Evolutionary conservation across 441 rosid genomes (phyloP), one percentile per base, ranked within the genome.

Genomic region (Rhodomyrtus psidioides): DNA sequence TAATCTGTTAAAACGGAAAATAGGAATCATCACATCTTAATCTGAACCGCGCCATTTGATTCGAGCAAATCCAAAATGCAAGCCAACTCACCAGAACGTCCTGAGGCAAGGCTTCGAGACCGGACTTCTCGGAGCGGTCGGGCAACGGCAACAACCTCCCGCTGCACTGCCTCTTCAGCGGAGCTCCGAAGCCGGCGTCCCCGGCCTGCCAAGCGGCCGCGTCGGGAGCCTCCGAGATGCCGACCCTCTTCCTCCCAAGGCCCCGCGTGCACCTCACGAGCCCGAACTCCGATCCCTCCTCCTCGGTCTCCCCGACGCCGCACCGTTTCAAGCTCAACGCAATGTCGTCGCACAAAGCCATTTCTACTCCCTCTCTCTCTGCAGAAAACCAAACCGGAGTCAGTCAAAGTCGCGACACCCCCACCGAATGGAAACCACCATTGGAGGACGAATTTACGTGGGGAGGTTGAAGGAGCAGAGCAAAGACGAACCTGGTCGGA

Each of bases 211-310:
- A 82, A 85, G 39, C 75, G 12, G n/a, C 49, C 5, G 4, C 89
- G 85, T 90, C 91, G 12, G 23, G 84, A 51, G 53, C 82, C 62
- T 86, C 92, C 2, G 93, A 88, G 39, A 96, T 89, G 82, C 91
- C 84, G 90, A 97, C 88, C 92, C 97, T 91, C 85, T 96, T 97
- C 89, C 96, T 94, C 65, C 98, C 96, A n/a, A 94, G 88, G 2
- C 93, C 94, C 44, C 92, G 86, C 3, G 92, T 90, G 86, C 88
- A 91, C 74, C 86, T 93, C 86, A 94, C 95, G 42, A 90, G 87
- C 82, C 92, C 95, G 19, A 92, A 85, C 49, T 88, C 93, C 54
- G 70, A 81, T 58, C 83, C 90, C 17, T 91, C 91, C 57, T 86
- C 93, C 59, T 92, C 42, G 83, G 53, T 83, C 84, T 87, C 92